Conservation (phyloP, 2,329 filamentous ascomycete genomes). For the Sporothrix variecibatus region DNA sequence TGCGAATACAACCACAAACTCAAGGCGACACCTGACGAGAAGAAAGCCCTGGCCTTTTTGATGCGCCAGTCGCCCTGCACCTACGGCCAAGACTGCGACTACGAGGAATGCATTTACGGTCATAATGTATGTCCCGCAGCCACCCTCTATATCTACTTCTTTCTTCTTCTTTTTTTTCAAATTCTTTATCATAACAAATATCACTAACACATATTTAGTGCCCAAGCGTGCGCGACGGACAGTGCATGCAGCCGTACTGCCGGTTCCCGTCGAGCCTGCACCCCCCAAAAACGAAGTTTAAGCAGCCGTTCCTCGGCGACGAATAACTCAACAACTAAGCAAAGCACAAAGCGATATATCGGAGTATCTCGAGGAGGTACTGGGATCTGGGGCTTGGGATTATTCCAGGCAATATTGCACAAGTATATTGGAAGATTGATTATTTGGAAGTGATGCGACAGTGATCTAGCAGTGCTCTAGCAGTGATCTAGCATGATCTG, state of each 20-base stretch:
- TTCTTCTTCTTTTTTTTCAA: neutral
- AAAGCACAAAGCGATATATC: neutral
- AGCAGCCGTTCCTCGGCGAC: constrained; percentile 25
- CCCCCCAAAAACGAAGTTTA: constrained; percentile 58
- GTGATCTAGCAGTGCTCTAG: neutral
- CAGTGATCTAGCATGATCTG: neutral
- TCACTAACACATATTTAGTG: constrained; percentile 44
- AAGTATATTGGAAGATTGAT: neutral
- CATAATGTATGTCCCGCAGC: constrained; percentile 56
- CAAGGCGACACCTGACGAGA: constrained; percentile 55
- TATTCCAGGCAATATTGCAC: neutral
- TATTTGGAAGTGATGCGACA: neutral
- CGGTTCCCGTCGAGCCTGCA: constrained; percentile 56
- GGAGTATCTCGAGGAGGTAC: neutral
- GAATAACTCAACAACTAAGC: constrained; percentile 9
- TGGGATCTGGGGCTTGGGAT: neutral
- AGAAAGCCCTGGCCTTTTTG: constrained; percentile 57
- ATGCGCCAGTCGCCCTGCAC: constrained; percentile 60
- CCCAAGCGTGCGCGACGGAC: constrained; percentile 53
- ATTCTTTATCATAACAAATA: neutral
- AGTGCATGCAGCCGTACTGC: constrained; percentile 58
- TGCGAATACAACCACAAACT: constrained; percentile 62
- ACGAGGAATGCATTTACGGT: constrained; percentile 62
- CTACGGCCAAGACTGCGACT: constrained; percentile 58
- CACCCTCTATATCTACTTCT: too few relatives aligned